Percentiles rank a stretch among this genome's conserved stretches.
Evolutionary conservation across 2,329 filamentous ascomycete genomes (phyloP).

Genomic region (Zalaria obscura): DNA sequence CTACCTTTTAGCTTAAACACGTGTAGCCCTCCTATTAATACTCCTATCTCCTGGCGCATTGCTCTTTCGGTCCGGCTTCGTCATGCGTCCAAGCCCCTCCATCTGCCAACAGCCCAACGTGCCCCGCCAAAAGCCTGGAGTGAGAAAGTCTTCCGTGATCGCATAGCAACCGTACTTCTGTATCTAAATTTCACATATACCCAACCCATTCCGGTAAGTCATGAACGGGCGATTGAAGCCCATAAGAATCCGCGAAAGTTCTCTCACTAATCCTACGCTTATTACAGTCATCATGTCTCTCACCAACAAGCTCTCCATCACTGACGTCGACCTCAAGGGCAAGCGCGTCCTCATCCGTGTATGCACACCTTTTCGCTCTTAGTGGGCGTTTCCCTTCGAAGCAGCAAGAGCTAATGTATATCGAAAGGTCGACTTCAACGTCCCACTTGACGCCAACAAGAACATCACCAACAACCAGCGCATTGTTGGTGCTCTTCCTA

Average conservation of each 20-base stretch:
- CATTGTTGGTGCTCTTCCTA: slow-evolving; percentile 67
- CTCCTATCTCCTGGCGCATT: no score
- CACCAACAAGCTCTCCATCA: slow-evolving; percentile 94
- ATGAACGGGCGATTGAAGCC: no score
- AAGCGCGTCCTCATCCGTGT: slow-evolving; percentile 97
- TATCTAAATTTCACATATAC: no score
- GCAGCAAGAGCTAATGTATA: neutral
- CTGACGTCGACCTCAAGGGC: slow-evolving; percentile 90
- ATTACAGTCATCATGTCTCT: slow-evolving; percentile 64
- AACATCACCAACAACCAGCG: slow-evolving; percentile 92
- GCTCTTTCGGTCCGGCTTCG: no score
- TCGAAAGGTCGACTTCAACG: slow-evolving; percentile 93
- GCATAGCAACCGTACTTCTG: no score
- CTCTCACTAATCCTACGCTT: no score
- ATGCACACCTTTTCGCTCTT: slow-evolving; percentile 12
- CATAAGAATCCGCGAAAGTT: no score
- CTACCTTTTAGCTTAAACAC: neutral
- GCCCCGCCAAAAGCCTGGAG: no score
- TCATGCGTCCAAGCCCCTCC: neutral
- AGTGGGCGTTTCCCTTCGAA: no score
- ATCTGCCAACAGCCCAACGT: neutral
- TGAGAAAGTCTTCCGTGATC: no score
- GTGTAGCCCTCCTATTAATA: no score
- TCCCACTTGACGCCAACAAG: slow-evolving; percentile 83
- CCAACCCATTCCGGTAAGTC: no score